A percentile compares a stretch with the other conserved stretches of the same genome.
Evolutionary conservation across 192 early-diverging fungal species (phyloP).

Genomic region (Physocladia obscura): DNA sequence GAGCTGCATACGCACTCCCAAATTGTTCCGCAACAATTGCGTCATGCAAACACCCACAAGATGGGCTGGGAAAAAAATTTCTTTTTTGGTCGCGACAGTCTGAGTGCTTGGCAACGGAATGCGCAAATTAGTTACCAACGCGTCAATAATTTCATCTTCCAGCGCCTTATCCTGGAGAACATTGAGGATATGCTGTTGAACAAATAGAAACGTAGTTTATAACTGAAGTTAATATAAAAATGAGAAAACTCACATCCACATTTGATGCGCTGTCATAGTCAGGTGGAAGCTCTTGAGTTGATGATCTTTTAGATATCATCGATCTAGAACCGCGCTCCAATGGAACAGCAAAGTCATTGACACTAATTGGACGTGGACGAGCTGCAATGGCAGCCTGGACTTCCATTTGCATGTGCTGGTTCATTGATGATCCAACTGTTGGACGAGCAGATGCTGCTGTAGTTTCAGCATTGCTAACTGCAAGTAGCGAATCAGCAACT

Average conservation of each 20-base stretch:
- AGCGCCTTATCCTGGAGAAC: conserved; percentile 54
- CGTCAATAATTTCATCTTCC: conserved; percentile 80
- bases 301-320: conserved; percentile 7
- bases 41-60: conserved; percentile 80
- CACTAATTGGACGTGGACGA: conserved; percentile 11
- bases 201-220: no score
- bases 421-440: neutral
- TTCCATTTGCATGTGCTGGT: conserved; percentile 21
- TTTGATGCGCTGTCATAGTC: conserved; percentile 1
- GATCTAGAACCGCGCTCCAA: conserved; percentile 4
- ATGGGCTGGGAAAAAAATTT: conserved; percentile 95
- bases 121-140: conserved; percentile 83
- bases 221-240: neutral
- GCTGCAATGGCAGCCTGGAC: conserved; percentile 6
- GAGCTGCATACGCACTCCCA: conserved; percentile 76
- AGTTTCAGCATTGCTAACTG: neutral
- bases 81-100: conserved; percentile 71
- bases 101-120: conserved; percentile 83
- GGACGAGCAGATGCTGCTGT: neutral
- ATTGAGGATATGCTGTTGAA: conserved; percentile 40
- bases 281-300: conserved; percentile 7
- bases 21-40: conserved; percentile 84
- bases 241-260: conserved; percentile 5
- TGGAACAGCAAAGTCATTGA: conserved; percentile 8
- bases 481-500: conserved; percentile 42